Conservation (phyloP, 805 yeast species). For the Priceomyces medius region DNA sequence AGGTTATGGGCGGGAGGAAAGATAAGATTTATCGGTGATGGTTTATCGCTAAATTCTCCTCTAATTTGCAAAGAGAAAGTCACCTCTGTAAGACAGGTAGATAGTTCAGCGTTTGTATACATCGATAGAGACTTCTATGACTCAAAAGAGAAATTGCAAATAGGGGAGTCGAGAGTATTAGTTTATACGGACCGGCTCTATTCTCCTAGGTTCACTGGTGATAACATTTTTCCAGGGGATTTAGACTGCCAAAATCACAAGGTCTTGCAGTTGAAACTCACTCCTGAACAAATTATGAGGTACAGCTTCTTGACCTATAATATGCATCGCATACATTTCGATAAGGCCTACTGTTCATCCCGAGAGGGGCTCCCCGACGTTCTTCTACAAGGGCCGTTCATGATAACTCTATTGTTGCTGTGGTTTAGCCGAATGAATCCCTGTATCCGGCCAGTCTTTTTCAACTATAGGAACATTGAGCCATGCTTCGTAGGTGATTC, state of each 20-base stretch:
- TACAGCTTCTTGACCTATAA: conserved; percentile 79
- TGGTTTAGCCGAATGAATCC: conserved; percentile 38
- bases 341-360: conserved; percentile 49
- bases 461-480: conserved; percentile 49
- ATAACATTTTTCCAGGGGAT: background rate
- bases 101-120: conserved; percentile 49
- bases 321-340: conserved; percentile 82
- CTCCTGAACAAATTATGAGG: conserved; percentile 44
- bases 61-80: conserved; percentile 55
- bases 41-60: conserved; percentile 34
- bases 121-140: conserved; percentile 49
- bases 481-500: conserved; percentile 49
- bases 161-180: conserved; percentile 56
- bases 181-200: conserved; percentile 50
- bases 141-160: conserved; percentile 20
- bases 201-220: background rate
- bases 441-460: conserved; percentile 17
- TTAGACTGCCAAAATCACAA: background rate
- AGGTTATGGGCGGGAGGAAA: conserved; percentile 83
- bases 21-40: conserved; percentile 36
- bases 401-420: conserved; percentile 58
- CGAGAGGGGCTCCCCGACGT: conserved; percentile 61
- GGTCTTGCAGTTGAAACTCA: background rate
- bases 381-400: conserved; percentile 80
- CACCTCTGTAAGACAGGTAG: conserved; percentile 33